Percentiles rank a stretch among this genome's conserved stretches.
phyloP scores from a whole-genome alignment of 305 asterid species.

The Fraxinus platypoda region DNA sequence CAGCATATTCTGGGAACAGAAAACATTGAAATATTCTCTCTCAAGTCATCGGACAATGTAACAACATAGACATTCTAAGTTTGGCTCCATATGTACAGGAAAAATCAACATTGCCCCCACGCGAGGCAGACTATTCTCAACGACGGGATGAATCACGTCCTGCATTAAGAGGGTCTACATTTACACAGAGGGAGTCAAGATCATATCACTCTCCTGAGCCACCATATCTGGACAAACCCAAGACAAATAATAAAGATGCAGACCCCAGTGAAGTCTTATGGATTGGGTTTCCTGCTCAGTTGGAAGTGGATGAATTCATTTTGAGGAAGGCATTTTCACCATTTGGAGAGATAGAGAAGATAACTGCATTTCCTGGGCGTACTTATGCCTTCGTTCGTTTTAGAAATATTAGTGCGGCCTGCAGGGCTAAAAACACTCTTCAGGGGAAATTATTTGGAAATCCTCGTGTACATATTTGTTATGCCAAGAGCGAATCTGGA shows the following conservation, averaged over 20 bases:
- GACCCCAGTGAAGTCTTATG: conserved; percentile 94
- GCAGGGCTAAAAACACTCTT: conserved; percentile 76
- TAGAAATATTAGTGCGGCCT: conserved; percentile 62
- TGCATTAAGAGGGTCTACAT: conserved; percentile 56
- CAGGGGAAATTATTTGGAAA: conserved; percentile 87
- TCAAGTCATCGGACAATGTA: conserved; percentile 13
- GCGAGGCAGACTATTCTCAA: conserved; percentile 53
- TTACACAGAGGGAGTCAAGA: conserved; percentile 58
- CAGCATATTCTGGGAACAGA: not conserved
- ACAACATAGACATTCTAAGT: conserved; percentile 29
- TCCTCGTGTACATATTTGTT: conserved; percentile 87
- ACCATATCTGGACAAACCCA: conserved; percentile 53
- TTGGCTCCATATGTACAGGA: conserved; percentile 59
- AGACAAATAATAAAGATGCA: conserved; percentile 49
- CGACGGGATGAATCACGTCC: conserved; percentile 51
- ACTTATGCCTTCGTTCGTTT: conserved; percentile 88
- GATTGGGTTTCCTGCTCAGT: conserved; percentile 88
- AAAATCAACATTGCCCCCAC: conserved; percentile 53
- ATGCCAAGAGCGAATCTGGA: conserved; percentile 73
- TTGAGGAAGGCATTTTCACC: conserved; percentile 80
- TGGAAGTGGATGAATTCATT: conserved; percentile 78
- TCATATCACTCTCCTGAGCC: conserved; percentile 55
- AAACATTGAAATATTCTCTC: conserved; percentile 1
- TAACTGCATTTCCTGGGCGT: conserved; percentile 95
- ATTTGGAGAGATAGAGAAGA: conserved; percentile 84